Evolutionary conservation across 495 filamentous ascomycete species (phyloP).

Genomic region (Durotheca rogersii): DNA sequence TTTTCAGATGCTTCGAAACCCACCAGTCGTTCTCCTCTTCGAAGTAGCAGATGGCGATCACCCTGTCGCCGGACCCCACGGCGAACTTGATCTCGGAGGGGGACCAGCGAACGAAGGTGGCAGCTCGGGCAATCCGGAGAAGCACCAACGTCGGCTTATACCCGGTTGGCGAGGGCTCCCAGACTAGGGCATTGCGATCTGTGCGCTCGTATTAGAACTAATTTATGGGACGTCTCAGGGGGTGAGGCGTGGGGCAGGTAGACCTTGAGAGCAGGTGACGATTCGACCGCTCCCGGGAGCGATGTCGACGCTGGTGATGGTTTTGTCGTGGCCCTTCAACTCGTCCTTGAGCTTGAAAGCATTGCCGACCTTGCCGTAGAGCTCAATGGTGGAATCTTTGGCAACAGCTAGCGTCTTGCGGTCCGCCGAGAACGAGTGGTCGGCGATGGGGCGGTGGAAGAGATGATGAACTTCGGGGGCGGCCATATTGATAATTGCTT

Average conservation of each 20-base stretch:
- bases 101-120: conserved; percentile 96
- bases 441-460: conserved; percentile 92
- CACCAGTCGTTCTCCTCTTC: conserved; percentile 99
- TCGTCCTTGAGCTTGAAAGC: conserved; percentile 86
- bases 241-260: background rate
- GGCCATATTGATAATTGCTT: conserved; percentile 59
- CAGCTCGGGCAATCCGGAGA: conserved; percentile 93
- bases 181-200: conserved; percentile 98
- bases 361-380: conserved; percentile 72
- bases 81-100: conserved; percentile 96
- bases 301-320: conserved; percentile 93
- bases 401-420: conserved; percentile 85
- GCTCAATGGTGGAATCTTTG: conserved; percentile 85
- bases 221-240: background rate
- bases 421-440: conserved; percentile 97
- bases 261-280: conserved; percentile 96
- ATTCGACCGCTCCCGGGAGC: conserved; percentile 86
- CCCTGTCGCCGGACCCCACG: conserved; percentile 90
- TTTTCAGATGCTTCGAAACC: conserved; percentile 98
- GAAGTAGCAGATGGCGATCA: conserved; percentile 98
- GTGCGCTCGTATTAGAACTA: conserved; percentile 7
- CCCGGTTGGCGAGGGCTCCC: conserved; percentile 85
- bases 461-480: conserved; percentile 91
- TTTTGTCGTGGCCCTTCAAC: conserved; percentile 94
- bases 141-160: conserved; percentile 98